Conservation (phyloP, 257 asterid species). For the Plectranthus barbatus region DNA sequence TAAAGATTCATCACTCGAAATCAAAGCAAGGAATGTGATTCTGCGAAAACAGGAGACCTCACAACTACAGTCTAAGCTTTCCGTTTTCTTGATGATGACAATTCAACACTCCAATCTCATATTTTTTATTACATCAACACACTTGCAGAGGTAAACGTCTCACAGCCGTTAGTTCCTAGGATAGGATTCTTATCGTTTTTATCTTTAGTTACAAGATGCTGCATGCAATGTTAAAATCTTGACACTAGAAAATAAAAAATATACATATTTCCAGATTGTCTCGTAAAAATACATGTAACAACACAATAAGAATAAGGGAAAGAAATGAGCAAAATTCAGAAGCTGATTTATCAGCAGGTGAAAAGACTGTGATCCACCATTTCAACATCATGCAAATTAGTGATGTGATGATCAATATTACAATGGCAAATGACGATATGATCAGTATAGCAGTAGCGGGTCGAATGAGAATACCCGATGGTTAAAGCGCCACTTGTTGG, state of each 20-base stretch:
- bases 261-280: no score
- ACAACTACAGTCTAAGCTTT: background rate
- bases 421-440: background rate
- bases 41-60: background rate
- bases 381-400: background rate
- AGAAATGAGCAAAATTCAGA: no score
- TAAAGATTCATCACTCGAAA: conserved; percentile 12
- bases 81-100: background rate
- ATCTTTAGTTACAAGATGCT: background rate
- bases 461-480: conserved; percentile 13
- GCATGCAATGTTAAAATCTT: background rate
- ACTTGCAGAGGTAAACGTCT: background rate
- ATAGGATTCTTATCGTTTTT: background rate
- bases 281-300: no score
- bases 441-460: background rate
- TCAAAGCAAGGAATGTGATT: conserved; percentile 27
- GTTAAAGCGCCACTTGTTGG: background rate
- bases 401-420: background rate
- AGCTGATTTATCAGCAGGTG: background rate
- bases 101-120: background rate
- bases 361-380: background rate
- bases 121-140: background rate
- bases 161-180: background rate
- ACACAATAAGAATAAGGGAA: no score
- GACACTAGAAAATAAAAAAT: no score